Evolutionary conservation across 192 early-diverging fungal genomes (phyloP).

Genomic region (Borealophlyctis nickersoniae): DNA sequence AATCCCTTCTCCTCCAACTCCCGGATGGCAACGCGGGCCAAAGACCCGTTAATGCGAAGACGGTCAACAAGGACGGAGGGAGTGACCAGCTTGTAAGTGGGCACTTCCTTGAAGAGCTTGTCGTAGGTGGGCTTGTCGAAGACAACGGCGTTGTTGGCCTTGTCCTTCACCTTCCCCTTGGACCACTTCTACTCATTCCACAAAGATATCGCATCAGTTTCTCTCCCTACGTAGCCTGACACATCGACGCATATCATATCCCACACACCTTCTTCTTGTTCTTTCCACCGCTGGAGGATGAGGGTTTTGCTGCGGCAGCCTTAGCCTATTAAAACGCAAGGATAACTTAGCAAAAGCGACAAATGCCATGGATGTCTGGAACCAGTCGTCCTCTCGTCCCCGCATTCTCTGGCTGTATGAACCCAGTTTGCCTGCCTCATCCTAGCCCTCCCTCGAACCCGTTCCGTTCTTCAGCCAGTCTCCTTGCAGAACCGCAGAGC

Average conservation of each 20-base stretch:
- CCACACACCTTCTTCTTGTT: constrained; percentile 37
- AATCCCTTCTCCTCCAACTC: constrained; percentile 89
- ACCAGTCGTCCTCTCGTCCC: too few species aligned
- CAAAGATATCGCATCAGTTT: neutral
- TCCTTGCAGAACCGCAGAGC: too few species aligned
- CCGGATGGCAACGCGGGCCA: constrained; percentile 91
- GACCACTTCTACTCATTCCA: constrained; percentile 93
- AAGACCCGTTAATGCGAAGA: constrained; percentile 94
- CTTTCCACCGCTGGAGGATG: constrained; percentile 36
- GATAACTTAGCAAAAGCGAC: too few species aligned
- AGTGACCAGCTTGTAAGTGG: constrained; percentile 98
- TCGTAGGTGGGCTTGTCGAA: constrained; percentile 97
- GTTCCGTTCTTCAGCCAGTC: too few species aligned
- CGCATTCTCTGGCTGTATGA: too few species aligned
- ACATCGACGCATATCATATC: neutral
- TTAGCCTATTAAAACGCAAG: constrained; percentile 18
- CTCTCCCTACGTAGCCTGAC: neutral
- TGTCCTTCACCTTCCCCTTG: constrained; percentile 99
- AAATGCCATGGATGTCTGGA: too few species aligned
- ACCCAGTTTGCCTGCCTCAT: too few species aligned
- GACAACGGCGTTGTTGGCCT: constrained; percentile 99
- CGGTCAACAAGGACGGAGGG: constrained; percentile 98
- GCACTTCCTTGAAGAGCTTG: constrained; percentile 99
- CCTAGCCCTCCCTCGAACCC: too few species aligned
- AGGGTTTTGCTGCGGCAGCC: constrained; percentile 25